phyloP scores from a whole-genome alignment of 768 basidiomycete genomes.

The Russula foetens region DNA sequence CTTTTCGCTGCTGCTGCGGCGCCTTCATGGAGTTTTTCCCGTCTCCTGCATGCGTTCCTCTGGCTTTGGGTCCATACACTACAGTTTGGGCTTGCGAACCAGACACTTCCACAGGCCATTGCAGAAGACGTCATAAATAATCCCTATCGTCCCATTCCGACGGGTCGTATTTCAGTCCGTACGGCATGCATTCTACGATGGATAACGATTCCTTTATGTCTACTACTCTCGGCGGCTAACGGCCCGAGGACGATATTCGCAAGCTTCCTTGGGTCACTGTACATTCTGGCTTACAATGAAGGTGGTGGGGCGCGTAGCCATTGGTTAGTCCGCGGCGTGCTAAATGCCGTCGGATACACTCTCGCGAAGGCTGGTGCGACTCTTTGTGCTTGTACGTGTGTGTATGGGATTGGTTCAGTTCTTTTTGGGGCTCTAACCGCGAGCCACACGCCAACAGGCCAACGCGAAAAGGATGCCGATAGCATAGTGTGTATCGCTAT shows the following conservation, averaged over 20 bases:
- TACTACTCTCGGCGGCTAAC: slow-evolving; percentile 20
- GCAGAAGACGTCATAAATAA: slow-evolving; percentile 28
- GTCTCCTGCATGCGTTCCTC: slow-evolving; percentile 12
- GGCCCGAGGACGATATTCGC: slow-evolving; percentile 13
- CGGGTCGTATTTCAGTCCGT: slow-evolving; percentile 23
- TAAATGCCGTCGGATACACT: slow-evolving; percentile 32
- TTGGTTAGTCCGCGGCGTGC: slow-evolving; percentile 31
- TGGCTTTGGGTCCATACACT: slow-evolving; percentile 31
- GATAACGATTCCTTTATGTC: slow-evolving; percentile 24
- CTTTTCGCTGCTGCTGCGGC: slow-evolving; percentile 19
- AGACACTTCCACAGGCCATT: slow-evolving; percentile 19
- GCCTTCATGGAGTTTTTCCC: slow-evolving; percentile 5
- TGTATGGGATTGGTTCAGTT: neutral
- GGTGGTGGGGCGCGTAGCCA: slow-evolving; percentile 18
- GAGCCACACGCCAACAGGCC: neutral
- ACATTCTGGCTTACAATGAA: slow-evolving; percentile 25
- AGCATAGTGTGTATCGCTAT: slow-evolving; percentile 28
- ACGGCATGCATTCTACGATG: slow-evolving; percentile 25
- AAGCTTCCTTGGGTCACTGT: slow-evolving; percentile 18
- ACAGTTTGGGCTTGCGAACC: slow-evolving; percentile 28
- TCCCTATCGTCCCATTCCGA: slow-evolving; percentile 28
- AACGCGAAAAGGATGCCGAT: slow-evolving; percentile 20
- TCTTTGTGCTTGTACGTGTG: slow-evolving; percentile 28
- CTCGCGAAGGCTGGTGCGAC: slow-evolving; percentile 34
- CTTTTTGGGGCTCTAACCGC: neutral